Evolutionary conservation across 352 stramenopile genomes (phyloP), one percentile per base, ranked within the genome.

Genomic region (Pythium phragmiticola): DNA sequence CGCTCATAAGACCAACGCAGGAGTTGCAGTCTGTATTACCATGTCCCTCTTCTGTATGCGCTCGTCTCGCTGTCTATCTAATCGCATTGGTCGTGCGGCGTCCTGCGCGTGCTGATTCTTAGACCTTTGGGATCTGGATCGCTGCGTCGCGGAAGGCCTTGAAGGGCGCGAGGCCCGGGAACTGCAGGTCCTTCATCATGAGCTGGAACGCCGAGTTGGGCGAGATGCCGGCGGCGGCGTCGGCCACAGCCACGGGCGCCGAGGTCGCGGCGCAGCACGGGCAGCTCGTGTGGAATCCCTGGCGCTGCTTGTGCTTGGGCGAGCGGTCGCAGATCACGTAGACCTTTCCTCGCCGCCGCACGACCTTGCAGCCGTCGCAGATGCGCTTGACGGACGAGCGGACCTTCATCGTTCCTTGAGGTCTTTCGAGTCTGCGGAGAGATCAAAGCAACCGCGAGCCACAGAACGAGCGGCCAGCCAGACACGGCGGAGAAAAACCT

Each of bases 161-260:
- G 73, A 94, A 94, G 11, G 69, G 71, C 39, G 78, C 72, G 26
- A 94, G 80, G 11, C 80, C 84, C 3, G 86, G 87, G 87, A 99
- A 91, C 87, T 98, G 68, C 82, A 99, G 57, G 86, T 98, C 72
- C 81, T 96, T 92, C 46, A 98, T 90, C 34, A 96, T 96, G 68
- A 77, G 77, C 39, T 87, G 89, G 76, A 98, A 95, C 81, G 89
- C 95, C n/a, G 87, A 88, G 56, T 96, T 98, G 61, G 90, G 77
- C 26, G 93, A 97, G 56, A 85, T 85, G 28, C 53, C 63, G 9
- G 65, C 66, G 26, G 42, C 55, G 26, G 70, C 43, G 58, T 72
- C 59, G 6, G 63, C 62, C 34, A 69, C 54, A 17, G 63, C 65
- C 2, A 68, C 12, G 36, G 64, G 57, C 52, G 76, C 65, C 39